A percentile compares a stretch with the other conserved stretches of the same genome.
Evolutionary conservation across 108 stramenopile genomes (phyloP).

Genomic region (Fragilaria crotonensis): DNA sequence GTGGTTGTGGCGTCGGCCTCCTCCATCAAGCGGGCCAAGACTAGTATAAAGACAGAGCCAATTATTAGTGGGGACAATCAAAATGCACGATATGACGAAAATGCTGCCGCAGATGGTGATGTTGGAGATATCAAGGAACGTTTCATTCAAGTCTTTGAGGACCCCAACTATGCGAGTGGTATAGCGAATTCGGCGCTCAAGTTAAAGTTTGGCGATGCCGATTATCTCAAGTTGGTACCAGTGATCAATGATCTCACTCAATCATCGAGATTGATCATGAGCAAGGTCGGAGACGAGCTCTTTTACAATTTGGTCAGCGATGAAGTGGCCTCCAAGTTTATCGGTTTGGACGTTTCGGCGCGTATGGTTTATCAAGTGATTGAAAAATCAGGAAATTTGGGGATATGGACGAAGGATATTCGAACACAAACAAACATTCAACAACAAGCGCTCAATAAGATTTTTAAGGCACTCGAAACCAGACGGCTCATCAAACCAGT

Average conservation of each 20-base stretch:
- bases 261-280: conserved; percentile 65
- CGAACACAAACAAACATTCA: conserved; percentile 82
- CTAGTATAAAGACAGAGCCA: too few species aligned
- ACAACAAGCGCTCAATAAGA: conserved; percentile 88
- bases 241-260: conserved; percentile 72
- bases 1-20: too few species aligned
- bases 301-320: conserved; percentile 59
- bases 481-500: conserved; percentile 92
- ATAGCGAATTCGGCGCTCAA: conserved; percentile 67
- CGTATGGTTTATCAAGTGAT: conserved; percentile 90
- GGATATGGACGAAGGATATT: conserved; percentile 97
- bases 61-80: too few species aligned
- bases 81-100: too few species aligned
- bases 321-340: conserved; percentile 61
- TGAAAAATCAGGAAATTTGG: conserved; percentile 86
- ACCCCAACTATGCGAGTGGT: conserved; percentile 34
- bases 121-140: conserved; percentile 55
- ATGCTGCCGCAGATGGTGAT: too few species aligned
- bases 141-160: conserved; percentile 49
- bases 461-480: conserved; percentile 88
- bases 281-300: conserved; percentile 46
- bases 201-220: conserved; percentile 34
- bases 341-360: conserved; percentile 73
- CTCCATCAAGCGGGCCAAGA: too few species aligned
- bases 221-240: conserved; percentile 44